Evolutionary conservation across 2,329 filamentous ascomycete species (phyloP).

Genomic region (Aureobasidium sp.): DNA sequence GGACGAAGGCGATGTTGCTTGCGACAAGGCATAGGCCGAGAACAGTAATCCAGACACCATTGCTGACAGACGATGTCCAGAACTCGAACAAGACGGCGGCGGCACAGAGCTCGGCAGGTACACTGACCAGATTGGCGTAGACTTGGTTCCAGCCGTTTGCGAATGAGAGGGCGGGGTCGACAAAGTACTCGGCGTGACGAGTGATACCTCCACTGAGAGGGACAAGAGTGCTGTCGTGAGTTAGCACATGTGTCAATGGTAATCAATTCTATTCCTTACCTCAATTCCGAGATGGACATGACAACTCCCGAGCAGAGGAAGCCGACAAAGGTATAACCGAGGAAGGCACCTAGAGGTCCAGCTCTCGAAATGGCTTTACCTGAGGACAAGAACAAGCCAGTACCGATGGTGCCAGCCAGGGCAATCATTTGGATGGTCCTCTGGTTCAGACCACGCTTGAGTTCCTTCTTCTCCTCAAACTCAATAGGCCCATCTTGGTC

Average conservation of each 20-base stretch:
- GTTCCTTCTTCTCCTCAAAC: constrained; percentile 4
- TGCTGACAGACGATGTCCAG: constrained; percentile 18
- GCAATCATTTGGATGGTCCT: constrained; percentile 55
- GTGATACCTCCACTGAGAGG: constrained; percentile 71
- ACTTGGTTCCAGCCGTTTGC: constrained; percentile 79
- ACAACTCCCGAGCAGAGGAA: constrained; percentile 34
- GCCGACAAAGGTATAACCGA: not conserved
- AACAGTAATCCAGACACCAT: constrained; percentile 49
- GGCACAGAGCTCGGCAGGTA: constrained; percentile 14
- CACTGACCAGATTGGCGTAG: constrained; percentile 45
- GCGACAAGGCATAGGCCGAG: constrained; percentile 50
- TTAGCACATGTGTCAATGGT: not conserved
- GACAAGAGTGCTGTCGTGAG: constrained; percentile 50
- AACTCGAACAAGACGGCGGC: constrained; percentile 12
- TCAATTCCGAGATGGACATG: constrained; percentile 57
- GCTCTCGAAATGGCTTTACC: not conserved
- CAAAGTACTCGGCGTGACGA: constrained; percentile 65
- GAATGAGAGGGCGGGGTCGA: constrained; percentile 65
- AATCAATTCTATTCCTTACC: constrained; percentile 13
- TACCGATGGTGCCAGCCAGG: constrained; percentile 47
- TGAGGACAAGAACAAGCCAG: not conserved
- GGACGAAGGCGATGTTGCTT: constrained; percentile 50
- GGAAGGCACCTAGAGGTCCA: not conserved
- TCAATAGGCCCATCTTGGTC: not conserved
- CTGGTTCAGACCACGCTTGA: constrained; percentile 39